These are phyloP conservation scores for Calocybe gangraenosa DNA, from an alignment of 768 basidiomycete species.

Conservation along the genomic window DNA sequence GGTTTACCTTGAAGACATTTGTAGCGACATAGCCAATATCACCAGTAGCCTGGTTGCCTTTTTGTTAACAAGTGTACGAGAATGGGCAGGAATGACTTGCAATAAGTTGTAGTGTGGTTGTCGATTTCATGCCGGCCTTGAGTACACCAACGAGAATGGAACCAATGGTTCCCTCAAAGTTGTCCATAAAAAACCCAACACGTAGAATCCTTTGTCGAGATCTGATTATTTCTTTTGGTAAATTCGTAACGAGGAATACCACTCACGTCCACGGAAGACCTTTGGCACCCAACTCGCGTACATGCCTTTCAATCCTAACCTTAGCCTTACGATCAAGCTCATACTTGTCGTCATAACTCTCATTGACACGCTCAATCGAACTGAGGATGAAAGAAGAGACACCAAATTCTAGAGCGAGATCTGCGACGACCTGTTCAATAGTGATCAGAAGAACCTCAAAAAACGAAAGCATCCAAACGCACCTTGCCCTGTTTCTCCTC, in stretches of 20 bases:
- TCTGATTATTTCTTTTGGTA: too few relatives aligned
- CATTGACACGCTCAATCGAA: conserved; percentile 33
- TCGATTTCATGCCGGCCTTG: conserved; percentile 26
- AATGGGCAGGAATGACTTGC: conserved; percentile 19
- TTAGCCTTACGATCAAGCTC: conserved; percentile 28
- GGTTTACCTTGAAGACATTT: conserved; percentile 25
- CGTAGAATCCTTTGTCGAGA: conserved; percentile 28
- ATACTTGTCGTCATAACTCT: conserved; percentile 26
- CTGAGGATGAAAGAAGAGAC: conserved; percentile 34
- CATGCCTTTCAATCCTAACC: conserved; percentile 31
- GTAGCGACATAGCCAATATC: conserved; percentile 32
- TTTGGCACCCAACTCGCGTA: conserved; percentile 24
- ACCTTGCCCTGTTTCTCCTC: conserved; percentile 39
- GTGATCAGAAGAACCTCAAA: too few relatives aligned
- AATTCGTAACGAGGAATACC: neutral
- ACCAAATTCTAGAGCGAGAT: conserved; percentile 31
- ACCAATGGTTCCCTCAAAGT: conserved; percentile 34
- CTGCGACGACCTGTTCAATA: conserved; percentile 27
- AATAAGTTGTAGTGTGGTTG: conserved; percentile 28
- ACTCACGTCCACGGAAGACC: conserved; percentile 36
- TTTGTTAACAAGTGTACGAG: neutral
- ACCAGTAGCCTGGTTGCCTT: conserved; percentile 22
- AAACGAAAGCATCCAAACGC: conserved; percentile 9
- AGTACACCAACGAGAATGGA: conserved; percentile 29
- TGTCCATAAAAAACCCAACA: conserved; percentile 42